Conservation (phyloP, 768 basidiomycete species). For the Lentinula boryana region DNA sequence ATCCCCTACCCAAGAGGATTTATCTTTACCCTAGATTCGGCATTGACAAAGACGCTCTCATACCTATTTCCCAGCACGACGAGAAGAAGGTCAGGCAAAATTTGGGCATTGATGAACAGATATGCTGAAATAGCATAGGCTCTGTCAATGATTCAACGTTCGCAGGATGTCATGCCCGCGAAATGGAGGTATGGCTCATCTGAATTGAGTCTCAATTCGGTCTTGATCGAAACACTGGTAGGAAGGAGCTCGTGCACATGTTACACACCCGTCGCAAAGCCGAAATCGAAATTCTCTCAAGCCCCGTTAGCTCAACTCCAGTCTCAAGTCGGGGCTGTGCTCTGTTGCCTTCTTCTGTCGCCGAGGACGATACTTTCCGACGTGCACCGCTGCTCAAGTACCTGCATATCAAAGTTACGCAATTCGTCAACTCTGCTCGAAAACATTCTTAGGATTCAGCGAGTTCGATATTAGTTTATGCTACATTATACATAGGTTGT, state of each 20-base stretch:
- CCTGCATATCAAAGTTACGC: conserved; percentile 1
- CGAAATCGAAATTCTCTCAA: conserved; percentile 74
- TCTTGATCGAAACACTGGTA: conserved; percentile 20
- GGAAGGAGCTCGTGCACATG: conserved; percentile 79
- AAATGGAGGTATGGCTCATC: conserved; percentile 55
- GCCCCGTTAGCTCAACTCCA: not conserved
- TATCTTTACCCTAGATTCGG: conserved; percentile 38
- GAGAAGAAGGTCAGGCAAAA: conserved; percentile 57
- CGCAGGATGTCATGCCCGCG: conserved; percentile 34
- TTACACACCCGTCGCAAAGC: conserved; percentile 82
- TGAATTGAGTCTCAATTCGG: not conserved
- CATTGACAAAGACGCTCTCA: conserved; percentile 51
- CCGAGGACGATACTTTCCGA: not conserved
- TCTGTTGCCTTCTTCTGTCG: not conserved
- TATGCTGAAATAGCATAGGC: conserved; percentile 38
- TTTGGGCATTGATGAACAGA: not conserved
- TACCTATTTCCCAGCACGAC: conserved; percentile 68
- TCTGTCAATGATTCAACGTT: conserved; percentile 49
- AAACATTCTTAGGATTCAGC: not conserved
- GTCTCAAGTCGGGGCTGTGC: too few relatives aligned
- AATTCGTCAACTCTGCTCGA: not conserved
- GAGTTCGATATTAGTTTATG: not conserved
- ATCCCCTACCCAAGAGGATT: not conserved
- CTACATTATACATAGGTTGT: not conserved
- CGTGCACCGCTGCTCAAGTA: conserved; percentile 1